phyloP scores from a whole-genome alignment of 2,329 filamentous ascomycete species.

The Trichoderma harzianum region DNA sequence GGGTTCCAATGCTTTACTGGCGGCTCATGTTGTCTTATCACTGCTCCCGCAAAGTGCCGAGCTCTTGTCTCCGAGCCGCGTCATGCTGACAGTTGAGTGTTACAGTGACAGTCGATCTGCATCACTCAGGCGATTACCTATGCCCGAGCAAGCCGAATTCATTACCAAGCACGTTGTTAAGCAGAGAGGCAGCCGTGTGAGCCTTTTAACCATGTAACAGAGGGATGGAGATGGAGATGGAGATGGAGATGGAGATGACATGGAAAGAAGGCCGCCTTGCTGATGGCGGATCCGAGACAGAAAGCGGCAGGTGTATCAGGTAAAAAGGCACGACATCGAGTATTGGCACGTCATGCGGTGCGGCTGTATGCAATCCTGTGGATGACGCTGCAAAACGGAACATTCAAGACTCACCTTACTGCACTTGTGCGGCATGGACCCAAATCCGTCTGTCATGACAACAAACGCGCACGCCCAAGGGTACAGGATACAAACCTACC shows the following conservation, averaged over 20 bases:
- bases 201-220: neutral
- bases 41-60: neutral
- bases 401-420: neutral
- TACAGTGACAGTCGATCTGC: conserved; percentile 10
- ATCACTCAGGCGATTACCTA: neutral
- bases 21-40: neutral
- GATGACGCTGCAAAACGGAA: neutral
- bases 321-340: neutral
- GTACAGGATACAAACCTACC: neutral
- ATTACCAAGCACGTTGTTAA: conserved; percentile 5
- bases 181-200: neutral
- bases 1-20: neutral
- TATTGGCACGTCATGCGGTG: neutral
- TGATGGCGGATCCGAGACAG: neutral
- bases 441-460: neutral
- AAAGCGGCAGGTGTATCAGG: conserved; percentile 2
- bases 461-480: neutral
- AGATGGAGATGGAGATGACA: neutral
- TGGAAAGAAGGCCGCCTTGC: neutral
- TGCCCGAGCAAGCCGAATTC: conserved; percentile 4
- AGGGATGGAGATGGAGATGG: neutral
- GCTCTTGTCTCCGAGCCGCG: neutral
- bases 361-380: neutral
- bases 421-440: neutral
- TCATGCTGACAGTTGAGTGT: conserved; percentile 5